Evolutionary conservation across 1,284 basidiomycete genomes (phyloP).

Genomic region (Entoloma clypeatum): DNA sequence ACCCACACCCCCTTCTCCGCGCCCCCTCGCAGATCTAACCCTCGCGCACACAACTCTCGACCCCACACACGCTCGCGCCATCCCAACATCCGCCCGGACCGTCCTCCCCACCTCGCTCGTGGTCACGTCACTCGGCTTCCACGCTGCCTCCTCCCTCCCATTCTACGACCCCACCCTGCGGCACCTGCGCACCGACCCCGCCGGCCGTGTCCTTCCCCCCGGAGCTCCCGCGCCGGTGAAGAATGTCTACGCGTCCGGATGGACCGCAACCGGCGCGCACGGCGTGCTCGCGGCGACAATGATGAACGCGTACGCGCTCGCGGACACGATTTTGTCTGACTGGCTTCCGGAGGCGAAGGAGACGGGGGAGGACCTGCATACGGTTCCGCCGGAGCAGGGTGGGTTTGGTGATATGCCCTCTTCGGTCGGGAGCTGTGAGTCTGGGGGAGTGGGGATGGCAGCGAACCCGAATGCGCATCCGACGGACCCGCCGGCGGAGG

Average conservation of each 20-base stretch:
- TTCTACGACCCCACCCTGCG: conserved; percentile 50
- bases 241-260: conserved; percentile 89
- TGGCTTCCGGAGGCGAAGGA: conserved; percentile 24
- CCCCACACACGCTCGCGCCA: conserved; percentile 44
- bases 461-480: conserved; percentile 36
- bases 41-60: conserved; percentile 64
- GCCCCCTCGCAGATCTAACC: conserved; percentile 37
- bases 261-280: conserved; percentile 89
- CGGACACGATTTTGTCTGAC: conserved; percentile 68
- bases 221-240: conserved; percentile 37
- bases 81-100: conserved; percentile 57
- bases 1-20: conserved; percentile 22
- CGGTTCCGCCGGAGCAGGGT: conserved; percentile 8
- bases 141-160: conserved; percentile 54
- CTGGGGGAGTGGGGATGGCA: conserved; percentile 24
- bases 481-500: conserved; percentile 47
- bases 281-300: conserved; percentile 94
- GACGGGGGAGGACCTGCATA: conserved; percentile 19
- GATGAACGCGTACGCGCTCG: conserved; percentile 85
- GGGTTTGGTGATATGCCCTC: conserved; percentile 1
- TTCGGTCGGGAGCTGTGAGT: no score
- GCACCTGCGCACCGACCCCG: conserved; percentile 51
- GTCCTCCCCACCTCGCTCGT: conserved; percentile 71
- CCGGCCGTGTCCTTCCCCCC: conserved; percentile 51
- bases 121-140: conserved; percentile 87